Evolutionary conservation across 2,329 filamentous ascomycete genomes (phyloP).

Genomic region (Capronia coronata): DNA sequence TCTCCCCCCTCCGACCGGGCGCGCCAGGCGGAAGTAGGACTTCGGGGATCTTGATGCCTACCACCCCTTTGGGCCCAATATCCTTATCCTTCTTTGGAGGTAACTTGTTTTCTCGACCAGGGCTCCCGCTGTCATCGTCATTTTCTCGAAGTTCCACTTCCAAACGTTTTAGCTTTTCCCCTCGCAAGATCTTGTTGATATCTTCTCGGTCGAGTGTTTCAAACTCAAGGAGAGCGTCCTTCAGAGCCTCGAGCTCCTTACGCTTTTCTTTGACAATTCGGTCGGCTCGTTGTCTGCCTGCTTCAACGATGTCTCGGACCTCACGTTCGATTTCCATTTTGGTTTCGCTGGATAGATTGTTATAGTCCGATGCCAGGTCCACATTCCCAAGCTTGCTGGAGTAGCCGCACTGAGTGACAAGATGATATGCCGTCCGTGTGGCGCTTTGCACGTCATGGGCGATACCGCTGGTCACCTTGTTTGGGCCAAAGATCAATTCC

Average conservation of each 20-base stretch:
- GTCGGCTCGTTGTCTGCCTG: conserved; percentile 67
- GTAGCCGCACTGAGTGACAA: conserved; percentile 89
- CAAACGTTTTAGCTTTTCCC: conserved; percentile 71
- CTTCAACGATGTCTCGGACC: conserved; percentile 76
- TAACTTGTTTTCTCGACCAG: conserved; percentile 19
- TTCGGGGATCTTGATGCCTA: conserved; percentile 29
- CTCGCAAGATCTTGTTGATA: conserved; percentile 81
- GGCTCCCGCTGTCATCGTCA: conserved; percentile 26
- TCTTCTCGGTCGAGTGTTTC: conserved; percentile 86
- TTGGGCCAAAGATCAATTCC: conserved; percentile 84
- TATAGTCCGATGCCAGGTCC: conserved; percentile 75
- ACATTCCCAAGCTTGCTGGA: conserved; percentile 81
- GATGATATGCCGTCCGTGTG: conserved; percentile 73
- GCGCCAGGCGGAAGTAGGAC: conserved; percentile 26
- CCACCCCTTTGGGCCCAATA: conserved; percentile 22
- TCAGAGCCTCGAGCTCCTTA: conserved; percentile 78
- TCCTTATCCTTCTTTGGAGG: conserved; percentile 26
- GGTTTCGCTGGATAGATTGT: conserved; percentile 75
- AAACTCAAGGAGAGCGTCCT: conserved; percentile 85
- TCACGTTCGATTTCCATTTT: conserved; percentile 81
- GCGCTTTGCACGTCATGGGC: conserved; percentile 75
- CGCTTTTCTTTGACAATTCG: conserved; percentile 67
- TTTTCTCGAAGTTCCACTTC: conserved; percentile 51
- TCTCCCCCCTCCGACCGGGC: conserved; percentile 18
- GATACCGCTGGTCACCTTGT: conserved; percentile 85